Percentiles rank a stretch among this genome's conserved stretches.
These are phyloP conservation scores for Microsporum canis DNA, from an alignment of 2,329 filamentous ascomycete species.

Conservation along the genomic window DNA sequence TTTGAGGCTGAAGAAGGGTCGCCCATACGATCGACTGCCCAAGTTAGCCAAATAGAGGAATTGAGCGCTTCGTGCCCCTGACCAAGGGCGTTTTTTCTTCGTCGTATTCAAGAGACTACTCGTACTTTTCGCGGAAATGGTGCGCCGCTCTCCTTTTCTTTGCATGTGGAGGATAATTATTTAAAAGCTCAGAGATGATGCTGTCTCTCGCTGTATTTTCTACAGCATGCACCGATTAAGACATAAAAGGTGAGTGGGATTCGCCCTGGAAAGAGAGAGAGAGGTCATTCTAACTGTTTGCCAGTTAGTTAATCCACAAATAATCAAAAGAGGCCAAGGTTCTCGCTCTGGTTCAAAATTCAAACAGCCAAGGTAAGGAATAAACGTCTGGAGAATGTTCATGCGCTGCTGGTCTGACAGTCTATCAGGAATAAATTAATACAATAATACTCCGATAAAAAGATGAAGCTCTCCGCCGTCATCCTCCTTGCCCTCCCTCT, in stretches of 20 bases:
- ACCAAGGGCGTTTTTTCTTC: background rate
- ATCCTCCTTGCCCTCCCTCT: conserved; percentile 5
- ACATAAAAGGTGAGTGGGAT: background rate
- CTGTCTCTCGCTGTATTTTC: background rate
- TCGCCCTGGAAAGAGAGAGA: background rate
- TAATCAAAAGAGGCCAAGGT: background rate
- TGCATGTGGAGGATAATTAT: background rate
- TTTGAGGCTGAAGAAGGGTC: background rate
- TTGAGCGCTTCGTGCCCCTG: background rate
- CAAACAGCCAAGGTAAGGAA: background rate
- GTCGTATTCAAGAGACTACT: conserved; percentile 1
- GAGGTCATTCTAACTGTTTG: background rate
- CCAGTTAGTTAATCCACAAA: background rate
- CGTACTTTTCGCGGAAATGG: background rate
- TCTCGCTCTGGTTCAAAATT: background rate
- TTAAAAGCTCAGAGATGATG: background rate
- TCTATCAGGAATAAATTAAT: background rate
- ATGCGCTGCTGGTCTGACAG: background rate
- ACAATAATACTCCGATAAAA: background rate
- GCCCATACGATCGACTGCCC: background rate
- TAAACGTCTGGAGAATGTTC: background rate
- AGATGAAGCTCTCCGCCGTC: conserved; percentile 8
- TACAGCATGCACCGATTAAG: background rate
- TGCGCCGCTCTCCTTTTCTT: background rate
- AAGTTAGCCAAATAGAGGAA: background rate